A percentile compares a stretch with the other conserved stretches of the same genome.
These are phyloP conservation scores for Umbelopsis sp. DNA, from an alignment of 192 early-diverging fungal species.

Conservation along the genomic window DNA sequence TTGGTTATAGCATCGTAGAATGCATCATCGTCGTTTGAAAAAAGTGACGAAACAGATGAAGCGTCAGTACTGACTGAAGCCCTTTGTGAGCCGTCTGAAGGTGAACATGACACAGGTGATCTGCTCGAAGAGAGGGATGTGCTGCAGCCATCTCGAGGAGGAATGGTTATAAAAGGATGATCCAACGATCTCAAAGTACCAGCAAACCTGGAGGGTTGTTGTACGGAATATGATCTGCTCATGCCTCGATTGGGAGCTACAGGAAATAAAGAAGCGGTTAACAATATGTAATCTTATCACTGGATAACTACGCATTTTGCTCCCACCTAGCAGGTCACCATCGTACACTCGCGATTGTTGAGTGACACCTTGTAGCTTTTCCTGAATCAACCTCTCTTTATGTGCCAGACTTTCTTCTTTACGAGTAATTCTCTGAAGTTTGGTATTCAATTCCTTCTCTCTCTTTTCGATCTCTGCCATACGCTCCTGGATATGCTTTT, in stretches of 20 bases:
- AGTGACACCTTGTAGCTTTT: neutral
- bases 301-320: neutral
- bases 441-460: neutral
- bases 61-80: neutral
- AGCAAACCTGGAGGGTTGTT: neutral
- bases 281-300: neutral
- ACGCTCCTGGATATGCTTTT: neutral
- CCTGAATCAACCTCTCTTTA: neutral
- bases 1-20: slow-evolving; percentile 10
- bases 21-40: neutral
- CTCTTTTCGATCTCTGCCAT: slow-evolving; percentile 5
- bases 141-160: neutral
- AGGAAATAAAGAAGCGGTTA: neutral
- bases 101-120: neutral
- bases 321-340: neutral
- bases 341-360: neutral
- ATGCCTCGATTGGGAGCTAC: neutral
- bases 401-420: slow-evolving; percentile 1
- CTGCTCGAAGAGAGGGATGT: neutral
- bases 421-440: neutral
- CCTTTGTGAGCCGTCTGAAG: neutral
- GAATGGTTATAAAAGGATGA: neutral
- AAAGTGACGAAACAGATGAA: slow-evolving; percentile 3
- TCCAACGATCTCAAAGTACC: neutral
- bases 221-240: slow-evolving; percentile 3